Evolutionary conservation across 345 rosid genomes (phyloP).

Genomic region (Psidium friedrichsthalianum): DNA sequence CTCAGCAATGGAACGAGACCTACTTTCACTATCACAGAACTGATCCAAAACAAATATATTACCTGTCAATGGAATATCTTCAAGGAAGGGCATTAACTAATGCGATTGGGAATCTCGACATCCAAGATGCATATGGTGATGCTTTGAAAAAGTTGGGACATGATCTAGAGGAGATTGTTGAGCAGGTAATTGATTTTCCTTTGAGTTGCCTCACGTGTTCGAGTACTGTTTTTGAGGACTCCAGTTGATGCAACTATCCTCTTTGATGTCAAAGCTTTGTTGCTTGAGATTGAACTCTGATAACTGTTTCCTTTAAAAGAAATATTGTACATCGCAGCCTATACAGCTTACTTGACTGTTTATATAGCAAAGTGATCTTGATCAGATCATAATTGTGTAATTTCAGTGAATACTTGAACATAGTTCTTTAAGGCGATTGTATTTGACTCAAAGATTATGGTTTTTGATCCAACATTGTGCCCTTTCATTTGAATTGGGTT

Average conservation of each 20-base stretch:
- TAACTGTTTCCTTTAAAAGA: neutral
- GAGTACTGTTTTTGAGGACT: neutral
- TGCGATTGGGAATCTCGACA: constrained; percentile 68
- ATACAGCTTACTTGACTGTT: neutral
- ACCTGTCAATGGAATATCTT: constrained; percentile 94
- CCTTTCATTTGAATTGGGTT: neutral
- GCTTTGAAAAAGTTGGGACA: constrained; percentile 74
- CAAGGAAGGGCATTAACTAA: constrained; percentile 94
- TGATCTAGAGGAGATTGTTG: constrained; percentile 75
- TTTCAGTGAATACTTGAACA: neutral
- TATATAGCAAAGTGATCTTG: neutral
- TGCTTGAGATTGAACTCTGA: neutral
- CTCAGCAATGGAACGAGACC: constrained; percentile 92
- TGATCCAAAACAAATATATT: constrained; percentile 88
- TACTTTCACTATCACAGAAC: constrained; percentile 63
- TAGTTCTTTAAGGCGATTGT: neutral
- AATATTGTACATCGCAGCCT: neutral
- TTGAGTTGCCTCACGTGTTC: neutral
- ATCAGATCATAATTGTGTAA: neutral
- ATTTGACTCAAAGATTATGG: neutral
- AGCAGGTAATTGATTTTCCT: constrained; percentile 41
- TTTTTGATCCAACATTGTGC: neutral
- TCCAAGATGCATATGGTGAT: constrained; percentile 68
- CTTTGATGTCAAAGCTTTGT: neutral
- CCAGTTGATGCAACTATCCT: neutral